phyloP scores from a whole-genome alignment of 176 grass and related monocot species.

The Oryza meyeriana region DNA sequence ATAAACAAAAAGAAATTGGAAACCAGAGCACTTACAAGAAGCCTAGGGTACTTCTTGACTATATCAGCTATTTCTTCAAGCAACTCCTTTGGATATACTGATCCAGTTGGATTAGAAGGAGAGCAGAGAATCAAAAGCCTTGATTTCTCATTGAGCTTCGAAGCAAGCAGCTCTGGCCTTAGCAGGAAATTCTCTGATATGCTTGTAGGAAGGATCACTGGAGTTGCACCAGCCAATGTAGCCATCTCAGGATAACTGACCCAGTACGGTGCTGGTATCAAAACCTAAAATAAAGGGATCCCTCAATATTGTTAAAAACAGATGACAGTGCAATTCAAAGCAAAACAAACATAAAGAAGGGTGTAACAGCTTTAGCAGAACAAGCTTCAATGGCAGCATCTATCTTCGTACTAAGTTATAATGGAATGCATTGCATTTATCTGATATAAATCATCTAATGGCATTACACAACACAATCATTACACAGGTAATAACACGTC shows the following conservation, averaged over 20 bases:
- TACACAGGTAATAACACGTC: background rate
- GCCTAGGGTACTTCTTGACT: slow-evolving; percentile 62
- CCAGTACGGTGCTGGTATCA: slow-evolving; percentile 71
- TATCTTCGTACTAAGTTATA: background rate
- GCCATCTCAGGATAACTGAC: slow-evolving; percentile 85
- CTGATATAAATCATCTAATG: background rate
- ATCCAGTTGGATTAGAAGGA: slow-evolving; percentile 72
- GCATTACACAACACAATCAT: background rate
- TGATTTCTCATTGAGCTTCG: slow-evolving; percentile 57
- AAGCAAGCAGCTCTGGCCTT: slow-evolving; percentile 38
- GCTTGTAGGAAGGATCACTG: slow-evolving; percentile 59
- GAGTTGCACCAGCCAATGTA: slow-evolving; percentile 47
- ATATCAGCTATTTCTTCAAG: slow-evolving; percentile 73
- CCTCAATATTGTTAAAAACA: background rate
- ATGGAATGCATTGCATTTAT: background rate
- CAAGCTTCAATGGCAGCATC: background rate
- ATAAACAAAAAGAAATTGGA: background rate
- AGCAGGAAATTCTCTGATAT: slow-evolving; percentile 66
- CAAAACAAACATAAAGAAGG: background rate
- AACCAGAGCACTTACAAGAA: slow-evolving; percentile 44
- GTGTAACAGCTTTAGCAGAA: background rate
- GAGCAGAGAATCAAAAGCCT: slow-evolving; percentile 73
- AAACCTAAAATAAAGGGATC: slow-evolving; percentile 44
- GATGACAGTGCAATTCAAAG: background rate
- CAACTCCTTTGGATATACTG: slow-evolving; percentile 54